Percentiles rank a stretch among this genome's conserved stretches.
Evolutionary conservation across 73 alveolate genomes (phyloP).

Genomic region (Loxodes magnus): DNA sequence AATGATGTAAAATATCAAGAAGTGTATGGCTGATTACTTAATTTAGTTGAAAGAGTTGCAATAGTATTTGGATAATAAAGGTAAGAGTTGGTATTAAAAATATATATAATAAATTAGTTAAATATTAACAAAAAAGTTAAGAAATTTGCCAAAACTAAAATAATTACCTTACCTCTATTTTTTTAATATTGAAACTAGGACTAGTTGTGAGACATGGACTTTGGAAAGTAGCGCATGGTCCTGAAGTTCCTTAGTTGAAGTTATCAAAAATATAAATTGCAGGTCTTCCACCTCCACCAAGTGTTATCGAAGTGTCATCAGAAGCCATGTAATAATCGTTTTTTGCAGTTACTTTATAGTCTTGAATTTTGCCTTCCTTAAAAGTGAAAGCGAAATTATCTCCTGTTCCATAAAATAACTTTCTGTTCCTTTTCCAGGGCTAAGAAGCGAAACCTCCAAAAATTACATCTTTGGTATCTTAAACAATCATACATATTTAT

Average conservation of each 20-base stretch:
- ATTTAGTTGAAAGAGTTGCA: too few relatives aligned
- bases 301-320: background rate
- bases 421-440: background rate
- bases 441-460: constrained; percentile 9
- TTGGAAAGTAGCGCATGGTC: background rate
- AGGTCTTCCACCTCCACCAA: constrained; percentile 7
- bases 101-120: too few relatives aligned
- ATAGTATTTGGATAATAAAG: too few relatives aligned
- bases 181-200: background rate
- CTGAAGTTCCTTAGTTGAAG: constrained; percentile 1
- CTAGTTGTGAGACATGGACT: background rate
- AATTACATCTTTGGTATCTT: background rate
- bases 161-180: background rate
- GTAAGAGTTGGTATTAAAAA: too few relatives aligned
- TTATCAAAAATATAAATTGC: background rate
- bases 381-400: background rate
- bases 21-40: too few relatives aligned
- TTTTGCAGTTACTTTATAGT: background rate
- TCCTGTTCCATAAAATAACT: constrained; percentile 10
- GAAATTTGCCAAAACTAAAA: too few relatives aligned
- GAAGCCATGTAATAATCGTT: constrained; percentile 9
- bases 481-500: background rate
- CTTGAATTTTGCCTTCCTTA: background rate
- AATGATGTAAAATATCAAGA: too few relatives aligned
- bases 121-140: too few relatives aligned